These are phyloP conservation scores for Fusarium incarnatum DNA, from an alignment of 2,329 filamentous ascomycete genomes.

Conservation along the genomic window DNA sequence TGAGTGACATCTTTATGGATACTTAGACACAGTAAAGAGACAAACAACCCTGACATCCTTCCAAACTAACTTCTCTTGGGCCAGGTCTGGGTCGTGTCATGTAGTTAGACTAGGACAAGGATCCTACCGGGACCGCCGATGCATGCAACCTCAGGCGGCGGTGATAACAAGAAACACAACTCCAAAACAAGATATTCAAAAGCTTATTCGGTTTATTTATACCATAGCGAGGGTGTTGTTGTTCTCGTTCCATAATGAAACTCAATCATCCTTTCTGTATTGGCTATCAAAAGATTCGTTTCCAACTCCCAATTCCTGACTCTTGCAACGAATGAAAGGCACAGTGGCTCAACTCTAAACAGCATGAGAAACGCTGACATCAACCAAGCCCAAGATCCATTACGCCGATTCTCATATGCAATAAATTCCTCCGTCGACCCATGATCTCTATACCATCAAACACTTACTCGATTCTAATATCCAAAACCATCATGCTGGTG, in stretches of 20 bases:
- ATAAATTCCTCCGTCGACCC: slow-evolving; percentile 1
- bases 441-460: slow-evolving; percentile 2
- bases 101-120: neutral
- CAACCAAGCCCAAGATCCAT: slow-evolving; percentile 14
- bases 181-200: neutral
- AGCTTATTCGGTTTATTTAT: neutral
- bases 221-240: neutral
- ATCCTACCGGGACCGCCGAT: neutral
- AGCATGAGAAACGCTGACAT: slow-evolving; percentile 31
- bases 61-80: neutral
- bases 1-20: neutral
- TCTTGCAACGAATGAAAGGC: slow-evolving; percentile 29
- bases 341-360: slow-evolving; percentile 33
- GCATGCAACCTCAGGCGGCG: neutral
- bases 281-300: slow-evolving; percentile 8
- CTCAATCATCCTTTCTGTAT: neutral
- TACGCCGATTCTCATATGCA: slow-evolving; percentile 43
- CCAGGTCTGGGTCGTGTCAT: neutral
- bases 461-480: slow-evolving; percentile 50
- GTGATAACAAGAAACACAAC: neutral
- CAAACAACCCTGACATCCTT: neutral
- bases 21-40: neutral
- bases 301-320: slow-evolving; percentile 9
- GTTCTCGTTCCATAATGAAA: slow-evolving; percentile 3
- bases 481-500: slow-evolving; percentile 73